phyloP scores from a whole-genome alignment of 2,329 filamentous ascomycete genomes.

The Aspergillus pseudoterreus region DNA sequence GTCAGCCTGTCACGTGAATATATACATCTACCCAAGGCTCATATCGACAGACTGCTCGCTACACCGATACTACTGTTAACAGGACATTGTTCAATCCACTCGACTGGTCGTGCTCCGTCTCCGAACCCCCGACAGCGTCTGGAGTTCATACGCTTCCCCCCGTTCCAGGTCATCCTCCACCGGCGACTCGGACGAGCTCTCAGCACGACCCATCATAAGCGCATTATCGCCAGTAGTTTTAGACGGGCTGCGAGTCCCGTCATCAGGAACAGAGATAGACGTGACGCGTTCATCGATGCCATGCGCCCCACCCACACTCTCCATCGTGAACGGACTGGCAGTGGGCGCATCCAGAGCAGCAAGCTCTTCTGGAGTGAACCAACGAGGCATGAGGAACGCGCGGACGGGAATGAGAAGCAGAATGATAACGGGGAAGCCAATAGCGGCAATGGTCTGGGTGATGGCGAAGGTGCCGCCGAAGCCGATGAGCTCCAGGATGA shows the following conservation, averaged over 20 bases:
- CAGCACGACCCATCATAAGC: constrained; percentile 15
- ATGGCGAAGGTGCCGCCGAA: constrained; percentile 79
- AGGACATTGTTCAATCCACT: neutral
- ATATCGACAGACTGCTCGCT: neutral
- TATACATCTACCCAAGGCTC: neutral
- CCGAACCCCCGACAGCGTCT: constrained; percentile 22
- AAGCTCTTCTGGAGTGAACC: constrained; percentile 61
- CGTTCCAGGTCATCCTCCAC: constrained; percentile 40
- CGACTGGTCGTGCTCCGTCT: constrained; percentile 27
- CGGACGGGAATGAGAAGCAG: constrained; percentile 65
- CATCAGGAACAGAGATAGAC: constrained; percentile 1
- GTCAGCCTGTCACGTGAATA: constrained; percentile 10
- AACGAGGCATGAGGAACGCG: constrained; percentile 59
- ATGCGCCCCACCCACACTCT: constrained; percentile 65
- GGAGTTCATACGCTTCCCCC: constrained; percentile 39
- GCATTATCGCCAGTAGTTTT: constrained; percentile 11
- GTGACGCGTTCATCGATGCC: constrained; percentile 36
- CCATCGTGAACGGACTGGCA: constrained; percentile 71
- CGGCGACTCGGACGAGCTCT: constrained; percentile 23
- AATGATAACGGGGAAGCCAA: constrained; percentile 75
- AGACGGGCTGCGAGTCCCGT: constrained; percentile 2
- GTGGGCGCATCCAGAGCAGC: constrained; percentile 66
- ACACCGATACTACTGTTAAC: neutral
- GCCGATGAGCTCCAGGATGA: constrained; percentile 63
- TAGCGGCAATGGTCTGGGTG: constrained; percentile 76